Conservation (phyloP, 208 protist genomes). For the Herpetomonas muscarum region DNA sequence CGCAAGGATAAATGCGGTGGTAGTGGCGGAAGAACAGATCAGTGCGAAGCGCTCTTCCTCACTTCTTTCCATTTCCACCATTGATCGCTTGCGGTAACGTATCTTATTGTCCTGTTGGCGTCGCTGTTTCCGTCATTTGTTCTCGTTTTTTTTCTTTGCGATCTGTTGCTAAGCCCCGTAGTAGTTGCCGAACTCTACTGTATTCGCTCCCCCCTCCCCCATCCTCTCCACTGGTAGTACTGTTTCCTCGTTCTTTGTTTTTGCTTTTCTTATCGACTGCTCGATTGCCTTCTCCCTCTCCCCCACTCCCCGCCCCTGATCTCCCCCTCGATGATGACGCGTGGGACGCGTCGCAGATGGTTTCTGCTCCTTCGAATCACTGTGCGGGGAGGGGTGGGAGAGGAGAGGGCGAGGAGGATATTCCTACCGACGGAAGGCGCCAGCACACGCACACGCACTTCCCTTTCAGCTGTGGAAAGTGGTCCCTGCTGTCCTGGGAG, state of each 20-base stretch:
- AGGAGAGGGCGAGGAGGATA: too few relatives aligned
- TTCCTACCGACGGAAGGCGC: too few relatives aligned
- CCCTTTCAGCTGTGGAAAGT: too few relatives aligned
- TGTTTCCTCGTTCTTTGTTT: background rate
- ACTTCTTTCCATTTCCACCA: background rate
- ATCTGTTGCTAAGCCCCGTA: background rate
- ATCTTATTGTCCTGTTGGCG: background rate
- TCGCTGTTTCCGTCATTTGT: background rate
- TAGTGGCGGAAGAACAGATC: background rate
- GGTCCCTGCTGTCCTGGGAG: too few relatives aligned
- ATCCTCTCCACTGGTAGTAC: background rate
- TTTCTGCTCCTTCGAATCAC: too few relatives aligned
- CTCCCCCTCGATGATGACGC: too few relatives aligned
- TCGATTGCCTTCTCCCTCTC: background rate
- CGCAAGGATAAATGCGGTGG: conserved; percentile 1
- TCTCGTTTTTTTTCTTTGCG: background rate
- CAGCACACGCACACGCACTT: too few relatives aligned
- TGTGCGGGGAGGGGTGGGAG: too few relatives aligned
- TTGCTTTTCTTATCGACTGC: background rate
- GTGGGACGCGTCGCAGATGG: too few relatives aligned
- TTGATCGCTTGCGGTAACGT: background rate
- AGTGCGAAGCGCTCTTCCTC: background rate
- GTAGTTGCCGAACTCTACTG: background rate
- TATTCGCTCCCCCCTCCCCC: background rate
- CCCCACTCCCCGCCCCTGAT: background rate